Conservation (phyloP, 352 stramenopile genomes). For the Globisporangium radiosum region DNA sequence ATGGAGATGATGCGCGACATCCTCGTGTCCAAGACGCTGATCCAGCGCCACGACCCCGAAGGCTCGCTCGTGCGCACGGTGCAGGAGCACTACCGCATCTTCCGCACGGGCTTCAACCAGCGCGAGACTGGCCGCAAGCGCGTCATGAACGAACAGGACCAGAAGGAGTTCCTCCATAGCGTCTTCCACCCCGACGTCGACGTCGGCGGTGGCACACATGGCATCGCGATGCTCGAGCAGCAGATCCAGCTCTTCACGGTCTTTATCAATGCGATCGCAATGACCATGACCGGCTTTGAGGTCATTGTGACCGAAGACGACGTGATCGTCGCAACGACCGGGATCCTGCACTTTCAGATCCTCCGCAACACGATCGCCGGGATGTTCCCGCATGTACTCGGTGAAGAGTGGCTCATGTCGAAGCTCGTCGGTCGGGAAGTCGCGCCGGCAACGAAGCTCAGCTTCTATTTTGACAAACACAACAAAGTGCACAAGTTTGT, state of each 20-base stretch:
- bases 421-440: constrained; percentile 35
- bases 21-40: constrained; percentile 17
- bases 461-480: constrained; percentile 31
- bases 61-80: constrained; percentile 24
- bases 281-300: constrained; percentile 23
- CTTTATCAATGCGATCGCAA: constrained; percentile 30
- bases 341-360: constrained; percentile 32
- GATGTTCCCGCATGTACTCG: constrained; percentile 38
- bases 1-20: constrained; percentile 22
- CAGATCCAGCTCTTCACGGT: constrained; percentile 40
- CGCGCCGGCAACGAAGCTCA: constrained; percentile 14
- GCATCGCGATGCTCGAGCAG: constrained; percentile 30
- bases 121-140: constrained; percentile 12
- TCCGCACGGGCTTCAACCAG: constrained; percentile 17
- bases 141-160: constrained; percentile 18
- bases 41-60: constrained; percentile 15
- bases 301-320: constrained; percentile 26
- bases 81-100: constrained; percentile 23
- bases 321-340: constrained; percentile 28
- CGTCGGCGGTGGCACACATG: constrained; percentile 21
- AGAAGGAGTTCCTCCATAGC: constrained; percentile 29
- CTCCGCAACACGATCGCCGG: constrained; percentile 34
- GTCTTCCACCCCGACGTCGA: constrained; percentile 33
- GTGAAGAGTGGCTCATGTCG: constrained; percentile 29
- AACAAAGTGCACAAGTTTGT: constrained; percentile 25